Evolutionary conservation across 345 rosid species (phyloP), one percentile per base, ranked within the genome.

Genomic region (Hibiscus trionum): DNA sequence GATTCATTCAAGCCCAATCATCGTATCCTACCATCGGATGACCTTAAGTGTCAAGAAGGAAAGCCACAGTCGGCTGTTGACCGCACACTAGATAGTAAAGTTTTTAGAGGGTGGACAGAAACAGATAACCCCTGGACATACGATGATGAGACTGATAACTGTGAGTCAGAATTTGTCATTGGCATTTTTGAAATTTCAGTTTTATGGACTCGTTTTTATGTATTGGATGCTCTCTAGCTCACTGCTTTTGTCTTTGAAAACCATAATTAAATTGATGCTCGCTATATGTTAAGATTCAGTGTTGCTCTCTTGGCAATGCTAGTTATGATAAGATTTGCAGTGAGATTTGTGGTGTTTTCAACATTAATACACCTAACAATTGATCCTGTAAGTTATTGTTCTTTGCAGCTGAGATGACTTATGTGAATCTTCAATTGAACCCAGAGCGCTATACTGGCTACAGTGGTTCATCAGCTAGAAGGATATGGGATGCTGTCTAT

Each of bases 401-500:
- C 12, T 77, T 78, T 77, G 68, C 90, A 93, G 98, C 81, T 79
- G 92, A 89, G 39, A 82, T 93, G 98, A 93, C 93, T 0, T 93
- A 91, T 84, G 98, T 93, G 60, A 93, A 93, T 87, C 91, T 93
- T 77, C 90, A 76, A 73, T 72, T 91, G 80, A 93, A 93, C 79
- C 97, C 97, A 44, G 98, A 93, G 72, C 91, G 93, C 42, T 93
- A 86, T 69, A 93, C 97, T 81, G 98, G 98, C 62, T 91, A 93
- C 39, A 77, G 75, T 73, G 97, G 97, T 66, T 88, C 98, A 27
- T 91, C 98, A 57, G 97, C 98, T 77, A 81, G 96, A 85, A 88
- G 98, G 84, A 91, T 93, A 83, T 93, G 98, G 98, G 98, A 93
- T 80, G 96, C 98, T 65, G 71, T 91, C 64, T 93, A 93, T 79